Base-by-base conservation (phyloP, 2,329 filamentous ascomycete genomes). In the Talaromyces verruculosus region DNA sequence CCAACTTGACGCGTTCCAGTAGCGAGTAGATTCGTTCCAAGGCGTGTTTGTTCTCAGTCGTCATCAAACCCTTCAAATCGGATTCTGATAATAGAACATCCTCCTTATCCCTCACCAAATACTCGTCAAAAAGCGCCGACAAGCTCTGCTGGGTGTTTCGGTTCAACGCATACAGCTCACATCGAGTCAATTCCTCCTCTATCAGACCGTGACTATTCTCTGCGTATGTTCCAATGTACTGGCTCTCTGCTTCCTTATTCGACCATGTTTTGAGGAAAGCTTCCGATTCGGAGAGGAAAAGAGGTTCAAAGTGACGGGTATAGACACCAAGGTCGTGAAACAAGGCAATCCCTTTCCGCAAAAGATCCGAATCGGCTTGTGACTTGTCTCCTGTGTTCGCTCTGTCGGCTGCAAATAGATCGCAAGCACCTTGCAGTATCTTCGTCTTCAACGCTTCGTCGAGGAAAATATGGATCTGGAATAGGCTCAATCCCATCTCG, bases 251-350 rank as follows among this genome's bases (percentile, higher is more conserved):
- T 72, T 88, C 86, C 10, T 86, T 83, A 64, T 89, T 84, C 1
- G 90, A 90, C 82, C 93, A 95, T 4, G 85, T 81, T 28, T 80
- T 74, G 69, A 95, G 89, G 72, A 90, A 97, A 0, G 79, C 74
- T 63, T 87, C 84, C 0, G 94, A 95, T 5, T 85, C 77, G 8
- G 83, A 79, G 63, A 97, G 79, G 68, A 97, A 89, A 4, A 83
- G 81, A 3, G 90, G 88, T 77, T 98, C 95, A 71, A 99, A 97
- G 15, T 86, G 83, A 67, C 84, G 89, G 0, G 84, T 86, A 76
- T 98, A 99, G 3, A 94, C 87, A 63, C 89, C 88, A 55, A 97
- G 85, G n/a, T 93, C 87, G 71, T 96, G 89, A 68, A 98, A 85
- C 86, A 97, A 92, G 66, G 88, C 86, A 61, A 98, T 87, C 0